These are phyloP conservation scores for Aureobasidium leucospermi DNA, from an alignment of 2,329 filamentous ascomycete genomes.

Conservation along the genomic window DNA sequence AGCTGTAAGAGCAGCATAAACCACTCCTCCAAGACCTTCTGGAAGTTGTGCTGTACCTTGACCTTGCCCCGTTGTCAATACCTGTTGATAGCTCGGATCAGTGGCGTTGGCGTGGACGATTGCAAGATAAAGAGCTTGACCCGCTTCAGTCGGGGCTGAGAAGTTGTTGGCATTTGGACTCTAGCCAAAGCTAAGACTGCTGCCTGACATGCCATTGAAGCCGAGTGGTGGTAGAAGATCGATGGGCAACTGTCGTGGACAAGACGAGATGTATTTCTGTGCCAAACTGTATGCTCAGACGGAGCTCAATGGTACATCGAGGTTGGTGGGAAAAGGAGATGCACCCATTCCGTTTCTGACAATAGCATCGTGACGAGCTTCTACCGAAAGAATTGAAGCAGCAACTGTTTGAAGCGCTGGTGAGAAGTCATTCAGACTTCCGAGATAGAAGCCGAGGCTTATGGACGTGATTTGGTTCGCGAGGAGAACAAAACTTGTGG, in stretches of 20 bases:
- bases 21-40: conserved; percentile 18
- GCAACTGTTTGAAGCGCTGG: conserved; percentile 21
- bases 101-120: conserved; percentile 20
- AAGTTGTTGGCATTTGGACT: conserved; percentile 16
- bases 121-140: conserved; percentile 20
- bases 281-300: conserved; percentile 27
- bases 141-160: conserved; percentile 17
- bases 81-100: conserved; percentile 18
- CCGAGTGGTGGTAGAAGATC: conserved; percentile 14
- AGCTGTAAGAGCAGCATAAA: conserved; percentile 19
- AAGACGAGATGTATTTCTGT: conserved; percentile 24
- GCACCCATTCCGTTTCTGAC: conserved; percentile 23
- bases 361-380: conserved; percentile 26
- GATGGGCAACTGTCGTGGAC: conserved; percentile 19
- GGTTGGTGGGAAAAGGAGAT: conserved; percentile 25
- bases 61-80: conserved; percentile 18
- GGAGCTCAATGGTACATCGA: conserved; percentile 24
- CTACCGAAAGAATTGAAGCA: conserved; percentile 24
- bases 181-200: conserved; percentile 18
- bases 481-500: conserved; percentile 24
- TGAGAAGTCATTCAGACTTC: conserved; percentile 21
- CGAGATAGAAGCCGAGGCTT: conserved; percentile 25
- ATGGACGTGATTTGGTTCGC: conserved; percentile 27
- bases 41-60: conserved; percentile 19
- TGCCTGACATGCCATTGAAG: conserved; percentile 17